A percentile compares a stretch with the other conserved stretches of the same genome.
phyloP scores from a whole-genome alignment of 345 rosid species.

The Theobroma cacao region DNA sequence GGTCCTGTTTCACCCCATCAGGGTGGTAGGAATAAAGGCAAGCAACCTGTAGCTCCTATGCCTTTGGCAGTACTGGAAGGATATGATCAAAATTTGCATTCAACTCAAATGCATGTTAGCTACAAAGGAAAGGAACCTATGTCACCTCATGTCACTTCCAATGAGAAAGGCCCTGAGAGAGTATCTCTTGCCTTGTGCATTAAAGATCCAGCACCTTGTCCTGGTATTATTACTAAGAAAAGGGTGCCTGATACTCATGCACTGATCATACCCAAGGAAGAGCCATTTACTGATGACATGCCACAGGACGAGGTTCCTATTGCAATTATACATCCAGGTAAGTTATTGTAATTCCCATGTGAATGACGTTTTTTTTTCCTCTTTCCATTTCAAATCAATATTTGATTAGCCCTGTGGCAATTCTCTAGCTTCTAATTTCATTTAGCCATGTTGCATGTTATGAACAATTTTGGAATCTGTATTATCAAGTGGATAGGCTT shows the following conservation, averaged over 20 bases:
- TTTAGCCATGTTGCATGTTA: background rate
- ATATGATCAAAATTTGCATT: constrained; percentile 16
- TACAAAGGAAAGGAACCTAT: constrained; percentile 49
- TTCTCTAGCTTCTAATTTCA: background rate
- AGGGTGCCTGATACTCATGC: constrained; percentile 16
- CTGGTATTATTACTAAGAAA: constrained; percentile 16
- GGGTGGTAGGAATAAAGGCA: constrained; percentile 12
- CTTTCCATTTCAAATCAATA: background rate
- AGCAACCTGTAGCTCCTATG: constrained; percentile 18
- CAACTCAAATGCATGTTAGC: constrained; percentile 13
- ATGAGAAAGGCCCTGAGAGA: constrained; percentile 21
- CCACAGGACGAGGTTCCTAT: constrained; percentile 41
- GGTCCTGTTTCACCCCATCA: constrained; percentile 9
- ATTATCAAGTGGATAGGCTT: background rate
- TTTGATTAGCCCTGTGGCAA: background rate
- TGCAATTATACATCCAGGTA: constrained; percentile 56
- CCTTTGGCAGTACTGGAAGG: constrained; percentile 15
- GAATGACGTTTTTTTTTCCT: background rate
- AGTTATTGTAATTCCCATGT: background rate
- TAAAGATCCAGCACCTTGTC: constrained; percentile 25
- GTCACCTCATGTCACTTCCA: constrained; percentile 22
- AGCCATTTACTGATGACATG: constrained; percentile 47
- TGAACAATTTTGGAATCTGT: background rate
- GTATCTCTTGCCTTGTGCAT: constrained; percentile 23
- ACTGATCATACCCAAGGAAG: constrained; percentile 50